A percentile compares a stretch with the other conserved stretches of the same genome.
Conservation (phyloP, 495 filamentous ascomycete genomes). For the Pseudevernia furfuracea region DNA sequence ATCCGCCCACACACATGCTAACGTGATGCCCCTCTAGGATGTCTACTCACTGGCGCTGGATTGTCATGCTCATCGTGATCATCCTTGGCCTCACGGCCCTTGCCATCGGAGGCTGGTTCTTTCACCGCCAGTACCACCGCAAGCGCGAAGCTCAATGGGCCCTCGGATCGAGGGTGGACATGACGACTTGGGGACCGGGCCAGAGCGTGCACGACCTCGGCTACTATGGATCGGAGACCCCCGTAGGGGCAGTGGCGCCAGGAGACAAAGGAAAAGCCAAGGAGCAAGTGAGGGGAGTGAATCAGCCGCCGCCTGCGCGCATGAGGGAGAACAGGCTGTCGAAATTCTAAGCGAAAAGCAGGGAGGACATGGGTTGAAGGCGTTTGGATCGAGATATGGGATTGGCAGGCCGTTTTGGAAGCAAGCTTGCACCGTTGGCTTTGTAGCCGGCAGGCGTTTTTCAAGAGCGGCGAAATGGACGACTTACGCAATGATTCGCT, state of each 20-base stretch:
- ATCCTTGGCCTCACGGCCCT: slow-evolving; percentile 39
- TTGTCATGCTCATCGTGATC: slow-evolving; percentile 49
- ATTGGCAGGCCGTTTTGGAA: not conserved
- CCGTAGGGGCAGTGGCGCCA: slow-evolving; percentile 3
- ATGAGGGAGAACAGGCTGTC: slow-evolving; percentile 11
- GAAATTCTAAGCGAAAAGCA: not conserved
- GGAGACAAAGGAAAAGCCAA: slow-evolving; percentile 23
- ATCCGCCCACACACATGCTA: not conserved
- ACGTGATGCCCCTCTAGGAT: slow-evolving; percentile 33
- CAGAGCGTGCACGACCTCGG: slow-evolving; percentile 27
- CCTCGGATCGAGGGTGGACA: slow-evolving; percentile 18
- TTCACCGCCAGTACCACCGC: slow-evolving; percentile 43
- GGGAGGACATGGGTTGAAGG: not conserved
- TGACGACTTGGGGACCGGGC: slow-evolving; percentile 27
- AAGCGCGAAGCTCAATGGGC: slow-evolving; percentile 19
- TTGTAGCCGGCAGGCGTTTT: slow-evolving; percentile 1
- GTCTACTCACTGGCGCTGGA: slow-evolving; percentile 45
- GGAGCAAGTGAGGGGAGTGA: slow-evolving; percentile 12
- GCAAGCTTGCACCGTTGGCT: not conserved
- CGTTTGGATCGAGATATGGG: slow-evolving; percentile 2
- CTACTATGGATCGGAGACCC: not conserved
- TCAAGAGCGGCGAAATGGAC: not conserved
- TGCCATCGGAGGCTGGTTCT: slow-evolving; percentile 34
- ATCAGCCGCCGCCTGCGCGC: slow-evolving; percentile 13
- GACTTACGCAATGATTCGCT: slow-evolving; percentile 3